Percentiles rank a stretch among this genome's conserved stretches.
These are phyloP conservation scores for Daldinia sp. DNA, from an alignment of 2,329 filamentous ascomycete genomes.

Conservation along the genomic window DNA sequence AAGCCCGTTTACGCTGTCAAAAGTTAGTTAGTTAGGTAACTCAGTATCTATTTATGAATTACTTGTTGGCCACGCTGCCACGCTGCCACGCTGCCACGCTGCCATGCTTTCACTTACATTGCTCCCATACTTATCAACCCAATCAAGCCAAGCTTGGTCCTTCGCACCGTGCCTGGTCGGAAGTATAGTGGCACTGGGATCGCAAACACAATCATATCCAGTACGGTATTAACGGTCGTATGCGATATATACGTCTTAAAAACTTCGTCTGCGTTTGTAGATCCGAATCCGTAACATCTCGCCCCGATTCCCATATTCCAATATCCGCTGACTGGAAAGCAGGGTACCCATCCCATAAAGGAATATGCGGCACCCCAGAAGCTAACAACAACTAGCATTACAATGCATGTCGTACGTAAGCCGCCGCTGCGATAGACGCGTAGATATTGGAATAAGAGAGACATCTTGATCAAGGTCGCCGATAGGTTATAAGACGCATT, in stretches of 20 bases:
- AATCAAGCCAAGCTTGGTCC: conserved; percentile 38
- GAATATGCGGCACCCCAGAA: conserved; percentile 45
- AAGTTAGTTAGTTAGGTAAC: neutral
- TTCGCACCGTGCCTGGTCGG: conserved; percentile 18
- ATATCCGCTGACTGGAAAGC: conserved; percentile 43
- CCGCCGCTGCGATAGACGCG: conserved; percentile 40
- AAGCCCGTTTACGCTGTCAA: conserved; percentile 41
- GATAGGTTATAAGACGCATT: conserved; percentile 46
- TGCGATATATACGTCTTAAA: conserved; percentile 40
- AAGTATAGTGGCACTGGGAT: conserved; percentile 45
- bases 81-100: too few species aligned
- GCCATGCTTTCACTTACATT: conserved; percentile 34
- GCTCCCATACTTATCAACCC: conserved; percentile 39
- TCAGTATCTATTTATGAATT: too few species aligned
- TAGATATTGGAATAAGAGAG: conserved; percentile 48
- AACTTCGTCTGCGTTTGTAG: conserved; percentile 27
- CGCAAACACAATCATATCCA: conserved; percentile 42
- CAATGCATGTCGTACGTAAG: conserved; percentile 34
- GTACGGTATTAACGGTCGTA: conserved; percentile 38
- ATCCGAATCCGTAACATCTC: conserved; percentile 44
- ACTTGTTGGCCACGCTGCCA: neutral
- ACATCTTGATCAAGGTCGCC: conserved; percentile 47
- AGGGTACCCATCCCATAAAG: conserved; percentile 48
- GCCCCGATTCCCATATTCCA: conserved; percentile 33
- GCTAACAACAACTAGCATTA: conserved; percentile 38